These are phyloP conservation scores for Albophoma yamanashiensis DNA, from an alignment of 2,329 filamentous ascomycete genomes.

Conservation along the genomic window DNA sequence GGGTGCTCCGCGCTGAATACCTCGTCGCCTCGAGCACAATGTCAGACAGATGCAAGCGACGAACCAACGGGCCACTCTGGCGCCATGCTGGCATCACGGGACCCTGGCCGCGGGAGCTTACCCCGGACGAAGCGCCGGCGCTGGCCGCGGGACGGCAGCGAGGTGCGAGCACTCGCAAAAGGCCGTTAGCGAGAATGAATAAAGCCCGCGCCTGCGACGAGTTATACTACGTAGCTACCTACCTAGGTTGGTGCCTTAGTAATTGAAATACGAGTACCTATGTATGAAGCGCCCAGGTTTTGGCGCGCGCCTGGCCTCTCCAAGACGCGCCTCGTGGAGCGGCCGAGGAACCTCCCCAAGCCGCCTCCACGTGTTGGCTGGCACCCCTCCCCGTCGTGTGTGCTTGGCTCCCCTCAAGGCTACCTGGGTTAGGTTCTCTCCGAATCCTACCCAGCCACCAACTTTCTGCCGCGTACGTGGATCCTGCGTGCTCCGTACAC, in stretches of 20 bases:
- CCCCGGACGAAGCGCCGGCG: neutral
- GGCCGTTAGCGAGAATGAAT: neutral
- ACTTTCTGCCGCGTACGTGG: neutral
- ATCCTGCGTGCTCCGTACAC: neutral
- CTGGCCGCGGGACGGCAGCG: too few species aligned
- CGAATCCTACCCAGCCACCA: neutral
- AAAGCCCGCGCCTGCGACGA: too few species aligned
- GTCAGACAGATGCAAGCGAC: neutral
- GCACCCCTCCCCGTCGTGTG: neutral
- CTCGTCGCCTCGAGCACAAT: too few species aligned
- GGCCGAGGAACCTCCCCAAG: neutral
- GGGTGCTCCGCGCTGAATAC: too few species aligned
- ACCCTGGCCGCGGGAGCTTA: neutral
- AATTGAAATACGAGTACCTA: too few species aligned
- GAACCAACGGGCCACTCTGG: neutral
- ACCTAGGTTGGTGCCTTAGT: too few species aligned
- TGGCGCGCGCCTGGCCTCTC: neutral
- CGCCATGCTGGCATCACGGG: neutral
- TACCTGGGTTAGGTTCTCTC: neutral
- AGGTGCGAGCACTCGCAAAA: too few species aligned
- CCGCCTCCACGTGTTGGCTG: neutral
- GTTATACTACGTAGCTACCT: too few species aligned
- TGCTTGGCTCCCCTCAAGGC: neutral
- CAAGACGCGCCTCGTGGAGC: neutral
- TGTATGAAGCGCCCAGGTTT: too few species aligned